Evolutionary conservation across 176 grass and related monocot genomes (phyloP), one percentile per base, ranked within the genome.

Genomic region (Leersia perrieri): DNA sequence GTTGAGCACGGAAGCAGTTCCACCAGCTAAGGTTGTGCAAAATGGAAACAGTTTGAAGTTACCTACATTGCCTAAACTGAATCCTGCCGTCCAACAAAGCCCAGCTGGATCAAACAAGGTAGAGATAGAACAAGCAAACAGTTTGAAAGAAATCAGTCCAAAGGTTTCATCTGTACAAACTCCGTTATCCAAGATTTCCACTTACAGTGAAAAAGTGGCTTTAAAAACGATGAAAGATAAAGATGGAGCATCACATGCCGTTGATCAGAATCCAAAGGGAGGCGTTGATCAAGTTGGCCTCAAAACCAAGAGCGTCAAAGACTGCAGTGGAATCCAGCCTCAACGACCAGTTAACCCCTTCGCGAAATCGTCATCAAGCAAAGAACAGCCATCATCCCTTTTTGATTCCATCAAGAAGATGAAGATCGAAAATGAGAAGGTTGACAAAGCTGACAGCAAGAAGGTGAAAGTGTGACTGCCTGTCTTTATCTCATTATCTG

Each of bases 341-440:
- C 79, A 88, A 42, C 35, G 79, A 11, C 88, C 92, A 27, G 76
- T 81, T 60, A 94, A 94, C 63, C 92, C 92, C 10, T 94, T 91
- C 29, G 88, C 86, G 26, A 94, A 89, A 87, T 84, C 79, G 1
- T 69, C 80, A 23, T 90, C 72, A 16, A 80, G 28, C 76, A 85
- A 86, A 70, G 86, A 87, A 31, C 89, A 88, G 6, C 76, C 88
- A 57, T 63, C 88, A 45, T 81, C 82, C 22, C 70, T 94, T 55
- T 63, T 90, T 42, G 91, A 94, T 75, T 94, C 91, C 63, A 90
- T 94, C 1, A 90, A 90, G 63, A 94, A 87, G 57, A 94, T 88
- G 88, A 90, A 94, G 60, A 78, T 78, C 31, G 85, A 88, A 60
- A 69, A 66, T 15, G 66, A 89, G 20, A 86, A 81, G 73, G 76